A percentile compares a stretch with the other conserved stretches of the same genome.
Conservation (phyloP, 2,329 filamentous ascomycete species). For the Fusarium sulawesiense region DNA sequence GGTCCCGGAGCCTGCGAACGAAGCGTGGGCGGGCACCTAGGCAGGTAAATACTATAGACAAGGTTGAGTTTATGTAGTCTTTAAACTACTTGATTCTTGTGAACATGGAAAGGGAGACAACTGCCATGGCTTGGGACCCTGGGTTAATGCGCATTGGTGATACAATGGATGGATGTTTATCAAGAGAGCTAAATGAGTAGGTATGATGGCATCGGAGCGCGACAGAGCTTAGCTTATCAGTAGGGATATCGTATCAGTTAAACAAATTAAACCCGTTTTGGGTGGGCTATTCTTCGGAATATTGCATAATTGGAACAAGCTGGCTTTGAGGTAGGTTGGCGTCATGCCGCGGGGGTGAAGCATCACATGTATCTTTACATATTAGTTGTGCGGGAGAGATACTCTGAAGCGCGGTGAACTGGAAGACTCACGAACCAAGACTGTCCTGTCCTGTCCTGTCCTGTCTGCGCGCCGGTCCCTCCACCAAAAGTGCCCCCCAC, state of each 20-base stretch:
- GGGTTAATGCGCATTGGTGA: conserved; percentile 7
- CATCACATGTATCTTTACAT: conserved; percentile 24
- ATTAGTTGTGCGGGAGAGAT: conserved; percentile 11
- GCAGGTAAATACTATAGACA: not conserved
- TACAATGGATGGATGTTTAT: not conserved
- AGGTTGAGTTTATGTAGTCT: not conserved
- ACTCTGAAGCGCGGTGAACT: conserved; percentile 23
- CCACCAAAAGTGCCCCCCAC: conserved; percentile 43
- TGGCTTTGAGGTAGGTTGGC: conserved; percentile 26
- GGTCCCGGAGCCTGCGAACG: not conserved
- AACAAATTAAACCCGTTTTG: conserved; percentile 23
- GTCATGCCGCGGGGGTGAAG: conserved; percentile 30
- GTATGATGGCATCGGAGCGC: conserved; percentile 35
- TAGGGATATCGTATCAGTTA: conserved; percentile 8
- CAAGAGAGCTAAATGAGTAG: conserved; percentile 17
- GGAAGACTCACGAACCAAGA: not conserved
- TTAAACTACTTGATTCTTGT: not conserved
- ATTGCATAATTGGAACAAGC: conserved; percentile 31
- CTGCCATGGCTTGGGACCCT: not conserved
- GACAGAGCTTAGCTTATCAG: conserved; percentile 19
- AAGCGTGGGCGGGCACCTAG: not conserved
- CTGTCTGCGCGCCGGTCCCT: conserved; percentile 29
- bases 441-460: not conserved
- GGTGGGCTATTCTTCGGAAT: conserved; percentile 37
- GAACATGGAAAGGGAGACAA: not conserved